phyloP scores from a whole-genome alignment of 2,329 filamentous ascomycete species.

The Teratosphaeria nubilosa region DNA sequence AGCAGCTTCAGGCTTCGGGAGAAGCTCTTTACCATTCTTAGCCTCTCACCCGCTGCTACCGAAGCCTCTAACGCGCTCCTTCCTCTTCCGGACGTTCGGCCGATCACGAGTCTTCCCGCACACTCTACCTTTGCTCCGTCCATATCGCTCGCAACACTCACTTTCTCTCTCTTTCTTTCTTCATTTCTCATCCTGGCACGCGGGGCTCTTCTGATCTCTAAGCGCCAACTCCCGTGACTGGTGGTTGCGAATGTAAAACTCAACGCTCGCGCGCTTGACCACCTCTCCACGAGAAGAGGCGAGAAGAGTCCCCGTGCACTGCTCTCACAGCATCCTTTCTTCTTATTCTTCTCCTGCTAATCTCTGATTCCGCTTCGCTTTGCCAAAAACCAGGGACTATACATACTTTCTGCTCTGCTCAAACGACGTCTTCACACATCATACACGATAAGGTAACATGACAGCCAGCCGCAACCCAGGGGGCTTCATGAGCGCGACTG shows the following conservation, averaged over 20 bases:
- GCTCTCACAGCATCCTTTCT: no score
- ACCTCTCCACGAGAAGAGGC: background rate
- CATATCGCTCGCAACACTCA: background rate
- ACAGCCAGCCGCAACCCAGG: background rate
- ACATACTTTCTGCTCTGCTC: background rate
- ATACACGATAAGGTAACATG: background rate
- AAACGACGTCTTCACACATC: background rate
- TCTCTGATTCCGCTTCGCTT: background rate
- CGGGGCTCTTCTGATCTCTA: background rate
- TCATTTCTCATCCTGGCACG: no score
- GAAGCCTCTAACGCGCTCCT: background rate
- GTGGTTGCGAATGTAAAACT: background rate
- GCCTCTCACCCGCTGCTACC: background rate
- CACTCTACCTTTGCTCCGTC: background rate
- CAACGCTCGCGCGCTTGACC: background rate
- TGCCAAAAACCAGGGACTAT: background rate
- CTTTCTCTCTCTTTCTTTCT: background rate
- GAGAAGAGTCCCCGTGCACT: background rate
- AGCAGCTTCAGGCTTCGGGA: background rate
- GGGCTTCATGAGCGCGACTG: background rate
- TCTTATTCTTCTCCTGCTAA: background rate
- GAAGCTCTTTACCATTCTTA: background rate
- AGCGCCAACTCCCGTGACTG: background rate
- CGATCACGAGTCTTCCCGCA: background rate
- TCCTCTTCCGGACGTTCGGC: background rate